Evolutionary conservation across 306 rosid genomes (phyloP).

Genomic region (Macrotyloma uniflorum): DNA sequence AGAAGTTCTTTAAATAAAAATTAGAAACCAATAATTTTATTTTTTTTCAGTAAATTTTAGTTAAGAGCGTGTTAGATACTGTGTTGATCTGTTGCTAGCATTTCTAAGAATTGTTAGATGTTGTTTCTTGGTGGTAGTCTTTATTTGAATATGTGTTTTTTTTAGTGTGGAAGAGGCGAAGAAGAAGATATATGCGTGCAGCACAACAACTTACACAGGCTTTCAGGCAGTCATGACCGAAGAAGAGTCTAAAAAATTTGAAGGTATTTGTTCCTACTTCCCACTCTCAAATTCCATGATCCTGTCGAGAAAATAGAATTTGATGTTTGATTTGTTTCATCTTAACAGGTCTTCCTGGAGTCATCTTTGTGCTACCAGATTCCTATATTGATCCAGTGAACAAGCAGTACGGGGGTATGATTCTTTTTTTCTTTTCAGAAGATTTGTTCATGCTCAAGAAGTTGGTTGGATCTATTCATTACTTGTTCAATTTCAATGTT

Average conservation of each 20-base stretch:
- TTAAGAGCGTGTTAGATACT: background rate
- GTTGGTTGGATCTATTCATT: conserved; percentile 15
- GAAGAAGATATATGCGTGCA: conserved; percentile 83
- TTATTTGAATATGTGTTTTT: conserved; percentile 22
- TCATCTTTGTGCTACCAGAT: conserved; percentile 81
- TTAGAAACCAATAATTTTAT: too few relatives aligned
- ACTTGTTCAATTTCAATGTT: background rate
- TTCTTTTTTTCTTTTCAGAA: background rate
- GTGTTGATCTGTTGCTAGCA: background rate
- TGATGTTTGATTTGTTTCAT: background rate
- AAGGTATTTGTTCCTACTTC: conserved; percentile 46
- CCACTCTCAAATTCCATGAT: conserved; percentile 8
- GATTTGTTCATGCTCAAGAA: background rate
- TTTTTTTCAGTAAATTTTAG: background rate
- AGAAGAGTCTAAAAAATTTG: conserved; percentile 81
- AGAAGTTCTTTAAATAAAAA: background rate
- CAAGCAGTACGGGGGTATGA: conserved; percentile 89
- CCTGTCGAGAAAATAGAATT: background rate
- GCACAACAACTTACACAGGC: conserved; percentile 81
- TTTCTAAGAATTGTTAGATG: background rate
- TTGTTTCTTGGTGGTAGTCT: background rate
- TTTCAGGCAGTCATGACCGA: conserved; percentile 85
- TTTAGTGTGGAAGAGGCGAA: conserved; percentile 91
- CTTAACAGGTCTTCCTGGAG: conserved; percentile 70
- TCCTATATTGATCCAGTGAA: conserved; percentile 75